phyloP scores from a whole-genome alignment of 2,329 filamentous ascomycete species.

The Chalara sp. region DNA sequence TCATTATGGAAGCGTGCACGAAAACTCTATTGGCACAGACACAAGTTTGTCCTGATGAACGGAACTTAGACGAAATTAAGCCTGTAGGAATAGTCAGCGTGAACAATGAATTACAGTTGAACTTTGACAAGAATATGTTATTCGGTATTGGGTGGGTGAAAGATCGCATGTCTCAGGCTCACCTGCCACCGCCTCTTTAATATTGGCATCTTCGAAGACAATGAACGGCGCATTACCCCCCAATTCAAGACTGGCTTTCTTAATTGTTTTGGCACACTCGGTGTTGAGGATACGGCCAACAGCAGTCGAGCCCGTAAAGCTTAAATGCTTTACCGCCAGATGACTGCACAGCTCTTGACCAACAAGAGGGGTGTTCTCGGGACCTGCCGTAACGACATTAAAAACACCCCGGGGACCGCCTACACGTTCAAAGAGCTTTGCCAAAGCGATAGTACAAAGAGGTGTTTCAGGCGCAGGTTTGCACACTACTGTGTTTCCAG shows the following conservation, averaged over 20 bases:
- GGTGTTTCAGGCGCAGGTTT: slow-evolving; percentile 86
- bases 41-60: slow-evolving; percentile 29
- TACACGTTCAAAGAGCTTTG: slow-evolving; percentile 67
- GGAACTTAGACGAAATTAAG: slow-evolving; percentile 81
- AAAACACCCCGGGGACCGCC: slow-evolving; percentile 72
- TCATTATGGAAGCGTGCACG: slow-evolving; percentile 41
- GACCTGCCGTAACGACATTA: slow-evolving; percentile 49
- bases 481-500: slow-evolving; percentile 78
- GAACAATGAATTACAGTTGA: too few species aligned
- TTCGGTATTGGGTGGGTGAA: too few species aligned
- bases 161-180: slow-evolving; percentile 30
- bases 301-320: slow-evolving; percentile 58
- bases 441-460: slow-evolving; percentile 65
- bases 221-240: slow-evolving; percentile 58
- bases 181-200: slow-evolving; percentile 65
- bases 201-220: slow-evolving; percentile 78
- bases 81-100: slow-evolving; percentile 24
- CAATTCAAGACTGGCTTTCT: slow-evolving; percentile 46
- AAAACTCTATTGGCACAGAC: slow-evolving; percentile 38
- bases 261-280: slow-evolving; percentile 30
- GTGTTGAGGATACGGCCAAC: slow-evolving; percentile 32
- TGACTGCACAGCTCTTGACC: slow-evolving; percentile 31
- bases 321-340: slow-evolving; percentile 35
- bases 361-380: slow-evolving; percentile 33
- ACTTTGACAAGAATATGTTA: too few species aligned